phyloP scores from a whole-genome alignment of 2,329 filamentous ascomycete species.

The Reticulascus tulasneorum region DNA sequence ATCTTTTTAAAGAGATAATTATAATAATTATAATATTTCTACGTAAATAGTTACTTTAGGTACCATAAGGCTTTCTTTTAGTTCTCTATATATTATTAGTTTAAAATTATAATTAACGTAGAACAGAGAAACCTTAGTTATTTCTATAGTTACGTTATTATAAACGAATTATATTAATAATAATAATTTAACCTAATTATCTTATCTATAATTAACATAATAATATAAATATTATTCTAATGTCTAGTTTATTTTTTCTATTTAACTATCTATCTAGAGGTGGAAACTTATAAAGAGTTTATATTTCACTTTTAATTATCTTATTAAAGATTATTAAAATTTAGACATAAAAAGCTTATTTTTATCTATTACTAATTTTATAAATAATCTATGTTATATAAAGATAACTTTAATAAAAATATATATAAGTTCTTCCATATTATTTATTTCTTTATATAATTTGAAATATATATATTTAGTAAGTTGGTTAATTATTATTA shows the following conservation, averaged over 20 bases:
- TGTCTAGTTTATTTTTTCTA: background rate
- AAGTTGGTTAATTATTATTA: background rate
- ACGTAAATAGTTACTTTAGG: too few relatives aligned
- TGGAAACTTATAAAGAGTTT: background rate
- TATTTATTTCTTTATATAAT: too few relatives aligned
- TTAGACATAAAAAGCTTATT: background rate
- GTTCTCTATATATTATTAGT: too few relatives aligned
- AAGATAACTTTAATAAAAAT: background rate
- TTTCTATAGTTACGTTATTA: constrained; percentile 16
- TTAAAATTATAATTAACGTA: too few relatives aligned
- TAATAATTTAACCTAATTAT: background rate
- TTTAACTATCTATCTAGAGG: background rate
- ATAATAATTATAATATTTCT: too few relatives aligned
- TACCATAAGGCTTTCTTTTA: too few relatives aligned
- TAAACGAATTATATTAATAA: constrained; percentile 6
- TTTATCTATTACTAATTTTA: background rate
- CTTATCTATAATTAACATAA: too few relatives aligned
- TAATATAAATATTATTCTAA: too few relatives aligned
- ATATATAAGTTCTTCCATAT: too few relatives aligned
- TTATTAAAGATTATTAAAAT: background rate
- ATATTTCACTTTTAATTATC: background rate
- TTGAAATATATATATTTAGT: background rate
- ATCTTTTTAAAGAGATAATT: too few relatives aligned
- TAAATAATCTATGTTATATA: background rate
- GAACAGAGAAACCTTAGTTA: constrained; percentile 15